Conservation (phyloP, 495 filamentous ascomycete species). For the Podospora conica region DNA sequence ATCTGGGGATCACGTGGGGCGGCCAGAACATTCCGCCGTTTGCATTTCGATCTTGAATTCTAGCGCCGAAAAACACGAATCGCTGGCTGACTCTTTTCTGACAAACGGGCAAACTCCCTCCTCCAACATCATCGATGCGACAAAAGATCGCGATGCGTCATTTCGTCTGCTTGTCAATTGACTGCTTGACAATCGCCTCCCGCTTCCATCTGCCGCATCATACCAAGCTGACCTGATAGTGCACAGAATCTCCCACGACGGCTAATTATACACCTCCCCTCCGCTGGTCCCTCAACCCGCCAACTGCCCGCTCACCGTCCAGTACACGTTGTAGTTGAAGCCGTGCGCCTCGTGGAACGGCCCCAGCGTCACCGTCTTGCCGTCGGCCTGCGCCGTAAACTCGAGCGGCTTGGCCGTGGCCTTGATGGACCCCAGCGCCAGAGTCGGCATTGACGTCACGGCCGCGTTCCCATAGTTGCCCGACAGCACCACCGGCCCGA, state of each 20-base stretch:
- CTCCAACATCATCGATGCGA: not conserved
- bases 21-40: not conserved
- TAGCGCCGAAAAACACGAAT: not conserved
- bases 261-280: too few species aligned
- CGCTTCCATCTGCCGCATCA: not conserved
- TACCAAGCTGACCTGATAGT: too few species aligned
- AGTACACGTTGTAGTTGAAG: slow-evolving; percentile 18
- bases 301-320: slow-evolving; percentile 8
- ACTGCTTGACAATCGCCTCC: too few species aligned
- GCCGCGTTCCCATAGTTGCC: slow-evolving; percentile 26
- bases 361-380: slow-evolving; percentile 12
- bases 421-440: slow-evolving; percentile 9
- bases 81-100: not conserved
- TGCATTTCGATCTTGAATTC: not conserved
- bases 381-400: slow-evolving; percentile 7
- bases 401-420: not conserved
- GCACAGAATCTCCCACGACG: too few species aligned
- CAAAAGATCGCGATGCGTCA: not conserved
- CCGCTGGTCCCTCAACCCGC: too few species aligned
- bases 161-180: too few species aligned
- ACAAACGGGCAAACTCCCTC: too few species aligned
- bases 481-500: slow-evolving; percentile 27
- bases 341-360: slow-evolving; percentile 17
- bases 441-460: slow-evolving; percentile 4
- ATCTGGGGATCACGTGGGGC: not conserved